Percentiles rank a stretch among this genome's conserved stretches.
Evolutionary conservation across 768 basidiomycete species (phyloP).

Genomic region (Tylopilus sp.): DNA sequence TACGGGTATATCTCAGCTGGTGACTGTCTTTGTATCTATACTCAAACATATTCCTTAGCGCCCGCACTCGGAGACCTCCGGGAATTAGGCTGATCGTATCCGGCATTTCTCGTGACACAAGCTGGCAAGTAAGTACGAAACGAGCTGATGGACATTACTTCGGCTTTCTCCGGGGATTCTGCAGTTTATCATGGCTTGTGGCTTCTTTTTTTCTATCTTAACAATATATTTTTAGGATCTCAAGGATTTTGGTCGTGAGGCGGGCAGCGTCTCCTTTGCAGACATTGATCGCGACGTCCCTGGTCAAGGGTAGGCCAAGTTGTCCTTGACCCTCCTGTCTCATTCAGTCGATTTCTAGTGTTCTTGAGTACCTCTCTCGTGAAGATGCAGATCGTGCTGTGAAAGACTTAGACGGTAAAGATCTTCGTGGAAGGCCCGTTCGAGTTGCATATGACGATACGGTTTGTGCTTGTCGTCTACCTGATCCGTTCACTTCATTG

Average conservation of each 20-base stretch:
- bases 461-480: slow-evolving; percentile 37
- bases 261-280: slow-evolving; percentile 89
- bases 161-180: slow-evolving; percentile 18
- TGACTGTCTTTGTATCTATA: slow-evolving; percentile 6
- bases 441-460: slow-evolving; percentile 65
- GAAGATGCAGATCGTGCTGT: slow-evolving; percentile 95
- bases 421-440: slow-evolving; percentile 80
- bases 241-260: slow-evolving; percentile 96
- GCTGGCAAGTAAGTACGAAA: slow-evolving; percentile 88
- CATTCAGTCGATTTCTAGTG: slow-evolving; percentile 40
- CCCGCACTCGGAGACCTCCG: slow-evolving; percentile 72
- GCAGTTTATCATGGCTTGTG: slow-evolving; percentile 13
- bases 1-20: slow-evolving; percentile 45
- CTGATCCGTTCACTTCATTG: background rate
- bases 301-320: slow-evolving; percentile 73
- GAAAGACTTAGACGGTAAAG: slow-evolving; percentile 79
- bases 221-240: slow-evolving; percentile 68
- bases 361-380: slow-evolving; percentile 85
- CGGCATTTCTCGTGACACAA: slow-evolving; percentile 90
- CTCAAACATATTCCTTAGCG: slow-evolving; percentile 36
- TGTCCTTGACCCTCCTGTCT: background rate
- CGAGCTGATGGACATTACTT: background rate
- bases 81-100: slow-evolving; percentile 83
- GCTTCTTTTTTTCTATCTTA: slow-evolving; percentile 11
- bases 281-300: slow-evolving; percentile 88